phyloP scores from a whole-genome alignment of 2,329 filamentous ascomycete species.

The Cercospora janseana region DNA sequence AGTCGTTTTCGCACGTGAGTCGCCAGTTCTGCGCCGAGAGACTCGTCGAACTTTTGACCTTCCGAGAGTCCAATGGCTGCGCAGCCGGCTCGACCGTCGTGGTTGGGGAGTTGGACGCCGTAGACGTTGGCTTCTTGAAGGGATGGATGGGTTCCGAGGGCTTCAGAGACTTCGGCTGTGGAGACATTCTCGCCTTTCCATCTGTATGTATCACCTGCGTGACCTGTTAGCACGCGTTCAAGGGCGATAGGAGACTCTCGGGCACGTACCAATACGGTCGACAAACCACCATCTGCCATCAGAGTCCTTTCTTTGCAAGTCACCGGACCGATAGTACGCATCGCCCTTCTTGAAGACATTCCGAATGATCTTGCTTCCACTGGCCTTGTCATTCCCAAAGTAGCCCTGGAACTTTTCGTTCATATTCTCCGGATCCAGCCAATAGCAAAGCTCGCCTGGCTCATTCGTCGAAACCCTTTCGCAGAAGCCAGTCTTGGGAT shows the following conservation, averaged over 20 bases:
- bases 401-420: slow-evolving; percentile 74
- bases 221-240: background rate
- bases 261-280: slow-evolving; percentile 59
- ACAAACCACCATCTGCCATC: slow-evolving; percentile 76
- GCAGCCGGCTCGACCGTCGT: slow-evolving; percentile 82
- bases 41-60: slow-evolving; percentile 38
- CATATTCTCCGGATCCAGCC: slow-evolving; percentile 65
- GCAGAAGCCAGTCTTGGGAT: slow-evolving; percentile 69
- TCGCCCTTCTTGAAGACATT: slow-evolving; percentile 74
- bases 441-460: slow-evolving; percentile 72
- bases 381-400: slow-evolving; percentile 69
- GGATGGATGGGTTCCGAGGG: slow-evolving; percentile 63
- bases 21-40: slow-evolving; percentile 54
- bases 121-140: slow-evolving; percentile 83
- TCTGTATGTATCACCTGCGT: slow-evolving; percentile 66
- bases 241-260: background rate
- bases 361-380: slow-evolving; percentile 69
- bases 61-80: slow-evolving; percentile 62
- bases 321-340: slow-evolving; percentile 80
- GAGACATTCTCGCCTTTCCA: slow-evolving; percentile 63
- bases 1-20: slow-evolving; percentile 57
- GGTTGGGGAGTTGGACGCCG: slow-evolving; percentile 72
- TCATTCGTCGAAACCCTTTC: slow-evolving; percentile 57
- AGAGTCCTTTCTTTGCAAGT: slow-evolving; percentile 67
- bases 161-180: slow-evolving; percentile 69